These are phyloP conservation scores for Pachysandra terminalis DNA, from an alignment of 164 flowering plant genomes.

Conservation along the genomic window DNA sequence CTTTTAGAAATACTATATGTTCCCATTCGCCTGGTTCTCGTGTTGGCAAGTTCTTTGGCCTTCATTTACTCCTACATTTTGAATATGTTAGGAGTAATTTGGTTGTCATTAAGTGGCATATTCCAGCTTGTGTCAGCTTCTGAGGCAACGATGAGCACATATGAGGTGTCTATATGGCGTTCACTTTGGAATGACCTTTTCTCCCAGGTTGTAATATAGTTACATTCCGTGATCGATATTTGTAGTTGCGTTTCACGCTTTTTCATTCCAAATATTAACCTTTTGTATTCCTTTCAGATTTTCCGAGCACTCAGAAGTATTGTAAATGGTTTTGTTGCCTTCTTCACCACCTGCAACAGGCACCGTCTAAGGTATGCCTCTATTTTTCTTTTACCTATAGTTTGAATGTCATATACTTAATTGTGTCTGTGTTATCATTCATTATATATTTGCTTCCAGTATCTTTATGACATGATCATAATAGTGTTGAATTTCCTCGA, in stretches of 20 bases:
- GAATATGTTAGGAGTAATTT: constrained; percentile 42
- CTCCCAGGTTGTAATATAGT: constrained; percentile 54
- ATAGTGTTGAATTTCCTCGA: neutral
- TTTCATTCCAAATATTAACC: neutral
- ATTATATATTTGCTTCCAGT: neutral
- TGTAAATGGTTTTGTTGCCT: constrained; percentile 77
- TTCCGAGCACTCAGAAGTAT: constrained; percentile 84
- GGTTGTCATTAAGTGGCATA: constrained; percentile 45
- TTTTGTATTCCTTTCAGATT: constrained; percentile 39
- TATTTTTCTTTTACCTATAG: neutral
- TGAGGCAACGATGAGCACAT: constrained; percentile 43
- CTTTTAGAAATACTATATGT: constrained; percentile 63
- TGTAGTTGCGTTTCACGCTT: neutral
- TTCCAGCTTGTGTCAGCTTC: constrained; percentile 56
- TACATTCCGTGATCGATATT: neutral
- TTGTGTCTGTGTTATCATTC: neutral
- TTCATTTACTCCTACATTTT: constrained; percentile 27
- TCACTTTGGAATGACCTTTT: constrained; percentile 92
- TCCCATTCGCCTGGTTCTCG: constrained; percentile 60
- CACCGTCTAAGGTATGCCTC: constrained; percentile 76
- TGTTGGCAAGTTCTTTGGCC: constrained; percentile 33
- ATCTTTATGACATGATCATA: neutral
- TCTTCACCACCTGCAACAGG: constrained; percentile 80
- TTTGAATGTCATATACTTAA: neutral
- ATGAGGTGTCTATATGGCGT: constrained; percentile 78